Conservation (phyloP, 2,329 filamentous ascomycete species). For the Biscogniauxia mediterranea region DNA sequence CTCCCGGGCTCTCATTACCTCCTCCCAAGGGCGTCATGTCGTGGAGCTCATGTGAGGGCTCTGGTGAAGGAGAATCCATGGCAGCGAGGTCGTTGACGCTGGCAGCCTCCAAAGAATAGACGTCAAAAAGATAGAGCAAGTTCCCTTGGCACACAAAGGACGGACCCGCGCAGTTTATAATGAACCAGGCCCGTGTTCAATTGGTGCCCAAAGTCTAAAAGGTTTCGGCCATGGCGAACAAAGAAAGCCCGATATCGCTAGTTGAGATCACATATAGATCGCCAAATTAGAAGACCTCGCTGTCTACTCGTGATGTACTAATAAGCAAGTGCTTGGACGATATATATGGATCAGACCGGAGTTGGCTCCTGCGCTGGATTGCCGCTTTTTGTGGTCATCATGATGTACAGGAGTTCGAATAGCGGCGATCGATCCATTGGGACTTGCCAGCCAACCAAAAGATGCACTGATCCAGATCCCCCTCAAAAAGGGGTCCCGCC, state of each 20-base stretch:
- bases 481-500: neutral
- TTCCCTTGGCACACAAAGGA: neutral
- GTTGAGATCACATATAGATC: neutral
- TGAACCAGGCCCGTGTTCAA: neutral
- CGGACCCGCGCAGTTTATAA: neutral
- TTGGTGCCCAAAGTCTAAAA: neutral
- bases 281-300: neutral
- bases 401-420: neutral
- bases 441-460: neutral
- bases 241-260: neutral
- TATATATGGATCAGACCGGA: neutral
- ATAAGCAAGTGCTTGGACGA: neutral
- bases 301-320: neutral
- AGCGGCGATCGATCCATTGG: neutral
- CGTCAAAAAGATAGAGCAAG: neutral
- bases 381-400: neutral
- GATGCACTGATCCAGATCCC: neutral
- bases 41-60: slow-evolving; percentile 1
- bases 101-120: neutral
- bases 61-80: slow-evolving; percentile 1
- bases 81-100: neutral
- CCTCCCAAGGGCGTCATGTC: neutral
- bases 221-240: neutral
- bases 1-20: neutral
- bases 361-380: neutral